These are phyloP conservation scores for Sindora glabra DNA, from an alignment of 306 rosid genomes.

Conservation along the genomic window DNA sequence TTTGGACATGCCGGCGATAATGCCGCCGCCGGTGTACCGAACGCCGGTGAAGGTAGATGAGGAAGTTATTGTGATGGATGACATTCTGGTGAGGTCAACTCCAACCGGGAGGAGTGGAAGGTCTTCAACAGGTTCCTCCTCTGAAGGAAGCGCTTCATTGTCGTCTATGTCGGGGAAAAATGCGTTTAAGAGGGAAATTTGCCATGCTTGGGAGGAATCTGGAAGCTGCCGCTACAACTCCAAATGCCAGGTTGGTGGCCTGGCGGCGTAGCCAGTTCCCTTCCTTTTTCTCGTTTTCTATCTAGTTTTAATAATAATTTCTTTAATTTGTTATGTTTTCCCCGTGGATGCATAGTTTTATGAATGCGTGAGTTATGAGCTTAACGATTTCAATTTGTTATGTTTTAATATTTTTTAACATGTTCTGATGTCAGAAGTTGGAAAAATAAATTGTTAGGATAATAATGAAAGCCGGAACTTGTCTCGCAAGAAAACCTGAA, in stretches of 20 bases:
- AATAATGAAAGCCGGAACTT: too few relatives aligned
- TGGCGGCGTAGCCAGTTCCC: background rate
- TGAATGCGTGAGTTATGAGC: too few relatives aligned
- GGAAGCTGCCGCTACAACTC: slow-evolving; percentile 30
- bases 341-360: too few relatives aligned
- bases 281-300: too few relatives aligned
- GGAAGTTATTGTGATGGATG: slow-evolving; percentile 71
- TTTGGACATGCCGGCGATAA: slow-evolving; percentile 25
- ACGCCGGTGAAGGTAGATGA: slow-evolving; percentile 52
- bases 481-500: too few relatives aligned
- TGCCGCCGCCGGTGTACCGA: slow-evolving; percentile 34
- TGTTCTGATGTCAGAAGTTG: too few relatives aligned
- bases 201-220: slow-evolving; percentile 31
- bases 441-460: too few relatives aligned
- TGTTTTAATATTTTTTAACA: too few relatives aligned
- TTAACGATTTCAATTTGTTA: too few relatives aligned
- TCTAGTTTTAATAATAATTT: too few relatives aligned
- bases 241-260: slow-evolving; percentile 48
- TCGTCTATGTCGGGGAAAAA: slow-evolving; percentile 25
- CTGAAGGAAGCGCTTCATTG: background rate
- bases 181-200: slow-evolving; percentile 23
- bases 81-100: slow-evolving; percentile 31
- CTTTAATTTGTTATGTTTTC: too few relatives aligned
- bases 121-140: slow-evolving; percentile 30
- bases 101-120: slow-evolving; percentile 21